These are phyloP conservation scores for Apophysomyces elegans DNA, from an alignment of 371 early-diverging fungal genomes.

Conservation along the genomic window DNA sequence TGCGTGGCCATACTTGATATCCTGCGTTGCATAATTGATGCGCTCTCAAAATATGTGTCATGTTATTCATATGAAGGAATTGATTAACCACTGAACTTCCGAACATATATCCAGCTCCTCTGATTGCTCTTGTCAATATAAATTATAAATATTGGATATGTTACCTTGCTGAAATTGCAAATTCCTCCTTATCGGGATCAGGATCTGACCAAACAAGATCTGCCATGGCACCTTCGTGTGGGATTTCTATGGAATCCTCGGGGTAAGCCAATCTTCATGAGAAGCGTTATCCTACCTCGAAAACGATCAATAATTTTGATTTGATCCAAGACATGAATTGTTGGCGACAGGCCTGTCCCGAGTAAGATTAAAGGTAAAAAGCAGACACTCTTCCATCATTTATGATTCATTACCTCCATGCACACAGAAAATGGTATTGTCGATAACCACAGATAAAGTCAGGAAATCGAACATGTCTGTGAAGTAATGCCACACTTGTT, in stretches of 20 bases:
- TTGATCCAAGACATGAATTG: constrained; percentile 91
- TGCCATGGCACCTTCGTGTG: constrained; percentile 98
- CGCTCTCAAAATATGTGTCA: constrained; percentile 91
- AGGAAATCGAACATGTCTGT: constrained; percentile 96
- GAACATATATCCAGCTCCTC: constrained; percentile 96
- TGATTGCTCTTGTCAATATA: constrained; percentile 17
- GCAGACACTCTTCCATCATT: not conserved
- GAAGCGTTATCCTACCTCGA: constrained; percentile 58
- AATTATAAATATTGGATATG: not conserved
- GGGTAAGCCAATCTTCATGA: not conserved
- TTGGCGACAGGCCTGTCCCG: constrained; percentile 83
- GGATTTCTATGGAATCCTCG: constrained; percentile 72
- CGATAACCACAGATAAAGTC: constrained; percentile 90
- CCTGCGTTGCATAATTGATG: constrained; percentile 98
- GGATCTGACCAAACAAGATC: constrained; percentile 99
- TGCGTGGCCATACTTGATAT: constrained; percentile 64
- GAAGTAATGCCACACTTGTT: constrained; percentile 91
- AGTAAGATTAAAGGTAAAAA: not conserved
- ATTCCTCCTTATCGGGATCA: constrained; percentile 78
- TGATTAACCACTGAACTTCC: constrained; percentile 83
- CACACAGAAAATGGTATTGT: constrained; percentile 92
- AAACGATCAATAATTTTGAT: constrained; percentile 90
- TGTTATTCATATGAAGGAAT: constrained; percentile 84
- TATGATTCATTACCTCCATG: constrained; percentile 84
- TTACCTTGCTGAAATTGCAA: constrained; percentile 84